Evolutionary conservation across 1,284 basidiomycete species (phyloP).

Genomic region (Rhodotorula sp.): DNA sequence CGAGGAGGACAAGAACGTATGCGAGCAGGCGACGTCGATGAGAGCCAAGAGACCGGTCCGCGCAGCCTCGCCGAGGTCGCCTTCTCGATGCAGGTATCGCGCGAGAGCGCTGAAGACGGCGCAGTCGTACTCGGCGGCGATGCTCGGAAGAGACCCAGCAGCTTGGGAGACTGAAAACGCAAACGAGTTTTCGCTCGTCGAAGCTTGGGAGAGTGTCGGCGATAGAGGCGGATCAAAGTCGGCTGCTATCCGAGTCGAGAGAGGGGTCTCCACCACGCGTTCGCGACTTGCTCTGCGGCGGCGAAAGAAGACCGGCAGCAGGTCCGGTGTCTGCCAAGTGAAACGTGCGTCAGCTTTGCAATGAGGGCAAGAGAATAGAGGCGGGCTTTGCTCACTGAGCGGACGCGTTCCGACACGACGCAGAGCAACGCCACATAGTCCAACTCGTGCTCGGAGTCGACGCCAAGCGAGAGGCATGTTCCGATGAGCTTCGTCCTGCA

Average conservation of each 20-base stretch:
- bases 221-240: slow-evolving; percentile 51
- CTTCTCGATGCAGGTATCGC: slow-evolving; percentile 91
- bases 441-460: slow-evolving; percentile 67
- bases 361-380: slow-evolving; percentile 42
- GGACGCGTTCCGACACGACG: slow-evolving; percentile 30
- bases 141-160: slow-evolving; percentile 44
- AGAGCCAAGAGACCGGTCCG: slow-evolving; percentile 86
- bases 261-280: slow-evolving; percentile 2
- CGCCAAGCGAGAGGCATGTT: background rate
- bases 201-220: slow-evolving; percentile 61
- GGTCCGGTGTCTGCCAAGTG: slow-evolving; percentile 72
- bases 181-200: slow-evolving; percentile 56
- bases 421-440: slow-evolving; percentile 60
- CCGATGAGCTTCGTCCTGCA: slow-evolving; percentile 67
- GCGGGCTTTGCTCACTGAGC: slow-evolving; percentile 14
- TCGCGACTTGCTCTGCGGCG: slow-evolving; percentile 62
- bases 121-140: slow-evolving; percentile 87
- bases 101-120: slow-evolving; percentile 92
- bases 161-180: slow-evolving; percentile 14
- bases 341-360: slow-evolving; percentile 49
- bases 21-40: slow-evolving; percentile 89
- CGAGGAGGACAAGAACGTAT: slow-evolving; percentile 48
- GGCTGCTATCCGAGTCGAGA: slow-evolving; percentile 54
- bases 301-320: slow-evolving; percentile 90
- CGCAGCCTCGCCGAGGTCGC: slow-evolving; percentile 88